Evolutionary conservation across 2,329 filamentous ascomycete genomes (phyloP).

Genomic region (Biscogniauxia mediterranea): DNA sequence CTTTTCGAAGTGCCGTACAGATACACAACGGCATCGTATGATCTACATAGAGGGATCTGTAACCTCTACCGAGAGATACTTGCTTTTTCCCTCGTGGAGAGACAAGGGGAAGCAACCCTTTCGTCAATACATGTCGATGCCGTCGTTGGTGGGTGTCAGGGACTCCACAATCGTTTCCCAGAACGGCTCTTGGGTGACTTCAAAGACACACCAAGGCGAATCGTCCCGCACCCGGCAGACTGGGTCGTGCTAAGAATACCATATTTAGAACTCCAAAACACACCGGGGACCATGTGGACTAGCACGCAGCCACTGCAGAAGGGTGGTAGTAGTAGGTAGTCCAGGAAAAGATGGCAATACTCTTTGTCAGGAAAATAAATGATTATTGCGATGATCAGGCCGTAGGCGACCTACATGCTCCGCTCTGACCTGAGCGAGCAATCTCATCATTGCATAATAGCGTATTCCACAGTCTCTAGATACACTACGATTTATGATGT

Average conservation of each 20-base stretch:
- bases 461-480: background rate
- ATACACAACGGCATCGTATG: slow-evolving; percentile 6
- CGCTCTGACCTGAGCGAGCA: background rate
- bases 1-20: slow-evolving; percentile 8
- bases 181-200: slow-evolving; percentile 6
- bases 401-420: slow-evolving; percentile 13
- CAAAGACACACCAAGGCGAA: slow-evolving; percentile 6
- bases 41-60: slow-evolving; percentile 6
- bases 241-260: slow-evolving; percentile 24
- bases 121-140: background rate
- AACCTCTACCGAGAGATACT: slow-evolving; percentile 1
- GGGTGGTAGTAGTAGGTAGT: slow-evolving; percentile 6
- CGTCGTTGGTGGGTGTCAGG: slow-evolving; percentile 4
- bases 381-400: slow-evolving; percentile 3
- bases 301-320: slow-evolving; percentile 5
- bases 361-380: background rate
- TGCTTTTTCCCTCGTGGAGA: background rate
- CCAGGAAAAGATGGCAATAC: slow-evolving; percentile 1
- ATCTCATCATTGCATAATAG: background rate
- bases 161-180: slow-evolving; percentile 6
- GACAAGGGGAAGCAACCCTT: background rate
- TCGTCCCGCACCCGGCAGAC: slow-evolving; percentile 23
- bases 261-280: slow-evolving; percentile 21
- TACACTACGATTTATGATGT: background rate
- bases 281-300: slow-evolving; percentile 16